These are phyloP conservation scores for Dioscorea zingiberensis DNA, from an alignment of 106 monocot genomes.

Conservation along the genomic window DNA sequence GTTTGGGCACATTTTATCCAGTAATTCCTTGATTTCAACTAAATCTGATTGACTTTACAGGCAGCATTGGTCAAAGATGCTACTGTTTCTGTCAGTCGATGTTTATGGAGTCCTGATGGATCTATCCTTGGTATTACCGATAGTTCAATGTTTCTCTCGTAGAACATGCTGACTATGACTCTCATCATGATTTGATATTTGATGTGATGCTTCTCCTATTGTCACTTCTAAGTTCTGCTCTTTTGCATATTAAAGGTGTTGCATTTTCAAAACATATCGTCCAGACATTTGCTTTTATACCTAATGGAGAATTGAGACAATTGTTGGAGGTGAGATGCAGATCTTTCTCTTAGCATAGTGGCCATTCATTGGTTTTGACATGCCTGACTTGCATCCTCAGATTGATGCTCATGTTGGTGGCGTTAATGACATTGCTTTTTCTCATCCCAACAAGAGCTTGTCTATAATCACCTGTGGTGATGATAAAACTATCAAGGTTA, in stretches of 20 bases:
- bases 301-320: constrained; percentile 78
- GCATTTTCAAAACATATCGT: constrained; percentile 97
- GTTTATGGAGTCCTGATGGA: constrained; percentile 98
- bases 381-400: constrained; percentile 17
- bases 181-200: neutral
- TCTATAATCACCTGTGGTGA: constrained; percentile 76
- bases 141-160: neutral
- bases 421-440: constrained; percentile 81
- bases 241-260: constrained; percentile 47
- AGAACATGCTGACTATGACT: neutral
- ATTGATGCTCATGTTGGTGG: constrained; percentile 88
- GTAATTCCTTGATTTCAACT: neutral
- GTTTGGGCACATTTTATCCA: neutral
- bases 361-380: constrained; percentile 6
- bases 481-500: constrained; percentile 74
- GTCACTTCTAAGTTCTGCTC: constrained; percentile 2
- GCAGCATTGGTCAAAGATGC: constrained; percentile 85
- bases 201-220: constrained; percentile 1
- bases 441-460: constrained; percentile 36
- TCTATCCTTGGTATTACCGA: constrained; percentile 56
- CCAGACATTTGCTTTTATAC: constrained; percentile 68
- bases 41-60: constrained; percentile 17
- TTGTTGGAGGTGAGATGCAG: constrained; percentile 57
- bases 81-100: constrained; percentile 80
- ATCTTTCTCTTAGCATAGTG: neutral